Base-by-base conservation (phyloP, 495 filamentous ascomycete genomes). In the Immersiella caudata region DNA sequence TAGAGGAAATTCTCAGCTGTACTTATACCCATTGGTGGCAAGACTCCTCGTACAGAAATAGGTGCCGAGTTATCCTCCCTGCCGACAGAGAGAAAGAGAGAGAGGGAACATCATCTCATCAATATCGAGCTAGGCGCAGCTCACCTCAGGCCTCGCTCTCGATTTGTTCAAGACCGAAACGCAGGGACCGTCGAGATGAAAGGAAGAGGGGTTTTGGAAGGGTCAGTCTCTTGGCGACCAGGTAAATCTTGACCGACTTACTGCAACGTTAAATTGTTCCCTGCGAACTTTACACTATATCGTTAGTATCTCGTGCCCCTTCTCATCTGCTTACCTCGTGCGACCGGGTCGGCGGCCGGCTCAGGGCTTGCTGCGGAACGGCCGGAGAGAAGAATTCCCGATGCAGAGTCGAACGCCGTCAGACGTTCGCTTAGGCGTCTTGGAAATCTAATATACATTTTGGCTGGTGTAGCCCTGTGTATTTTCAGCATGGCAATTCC, bases 311-410 rank as follows among this genome's bases (percentile, higher is more conserved):
- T 22, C 24, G 16, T 25, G 24, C 18, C 22, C 54, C 21, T 57
- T 57, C 54, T 57, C 22, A 20, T 54, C 11, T 26, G 4, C 26
- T 57, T 21, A 57, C 14, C 22, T 57, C 22, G n/a, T 24, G 54
- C 54, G 18, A 24, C 54, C 21, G 54, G 54, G 54, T 25, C 18
- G 26, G 54, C 21, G 54, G 54, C 9, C 29, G 29, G 22, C 22
- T 2, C 0, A 7, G n/a, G 54, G 54, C 22, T 20, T 24, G 22
- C 26, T 33, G 54, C 54, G 54, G 54, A 57, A 57, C 54, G 20
- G 40, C 54, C 26, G 54, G 54, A 57, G 54, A 57, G 54, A 26
- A 57, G 20, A 57, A 57, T 25, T 57, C 54, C 54, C 54, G 54
- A 57, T 24, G 54, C 54, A 57, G 54, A 11, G 21, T 21, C 6